phyloP scores from a whole-genome alignment of 441 rosid species.

The Pelargonium myrrhifolium region DNA sequence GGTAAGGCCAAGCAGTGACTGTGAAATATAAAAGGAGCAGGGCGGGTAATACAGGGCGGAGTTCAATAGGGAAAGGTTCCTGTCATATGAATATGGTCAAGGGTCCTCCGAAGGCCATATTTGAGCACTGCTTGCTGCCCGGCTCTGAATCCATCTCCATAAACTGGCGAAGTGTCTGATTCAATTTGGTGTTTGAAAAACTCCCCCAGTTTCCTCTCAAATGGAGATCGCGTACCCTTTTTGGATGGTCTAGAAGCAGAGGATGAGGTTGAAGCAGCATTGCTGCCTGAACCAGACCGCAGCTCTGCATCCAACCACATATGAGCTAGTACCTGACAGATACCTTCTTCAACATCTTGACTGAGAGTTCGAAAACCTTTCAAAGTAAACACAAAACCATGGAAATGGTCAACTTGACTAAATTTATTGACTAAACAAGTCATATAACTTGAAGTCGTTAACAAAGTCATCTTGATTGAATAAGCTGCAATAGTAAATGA shows the following conservation, averaged over 20 bases:
- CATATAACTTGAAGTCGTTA: too few relatives aligned
- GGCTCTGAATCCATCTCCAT: conserved; percentile 83
- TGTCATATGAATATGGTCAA: conserved; percentile 72
- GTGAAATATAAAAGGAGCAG: too few relatives aligned
- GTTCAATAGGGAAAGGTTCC: conserved; percentile 69
- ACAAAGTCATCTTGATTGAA: too few relatives aligned
- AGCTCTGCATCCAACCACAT: conserved; percentile 93
- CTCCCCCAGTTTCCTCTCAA: conserved; percentile 81
- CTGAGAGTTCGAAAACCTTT: conserved; percentile 72
- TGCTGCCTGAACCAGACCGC: conserved; percentile 36
- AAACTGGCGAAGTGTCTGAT: conserved; percentile 68
- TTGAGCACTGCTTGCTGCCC: conserved; percentile 63
- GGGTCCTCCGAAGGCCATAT: conserved; percentile 69
- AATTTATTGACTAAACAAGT: too few relatives aligned
- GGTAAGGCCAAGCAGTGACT: not conserved
- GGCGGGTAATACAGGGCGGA: conserved; percentile 10
- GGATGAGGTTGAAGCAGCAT: conserved; percentile 35
- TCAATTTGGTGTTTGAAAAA: conserved; percentile 88
- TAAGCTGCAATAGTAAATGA: too few relatives aligned
- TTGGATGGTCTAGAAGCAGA: conserved; percentile 44
- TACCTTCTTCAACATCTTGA: conserved; percentile 97
- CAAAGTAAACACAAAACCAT: not conserved
- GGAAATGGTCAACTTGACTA: too few relatives aligned
- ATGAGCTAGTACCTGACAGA: conserved; percentile 89
- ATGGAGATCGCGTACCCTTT: conserved; percentile 64